These are phyloP conservation scores for Verticillium longisporum DNA, from an alignment of 2,329 filamentous ascomycete genomes.

Conservation along the genomic window DNA sequence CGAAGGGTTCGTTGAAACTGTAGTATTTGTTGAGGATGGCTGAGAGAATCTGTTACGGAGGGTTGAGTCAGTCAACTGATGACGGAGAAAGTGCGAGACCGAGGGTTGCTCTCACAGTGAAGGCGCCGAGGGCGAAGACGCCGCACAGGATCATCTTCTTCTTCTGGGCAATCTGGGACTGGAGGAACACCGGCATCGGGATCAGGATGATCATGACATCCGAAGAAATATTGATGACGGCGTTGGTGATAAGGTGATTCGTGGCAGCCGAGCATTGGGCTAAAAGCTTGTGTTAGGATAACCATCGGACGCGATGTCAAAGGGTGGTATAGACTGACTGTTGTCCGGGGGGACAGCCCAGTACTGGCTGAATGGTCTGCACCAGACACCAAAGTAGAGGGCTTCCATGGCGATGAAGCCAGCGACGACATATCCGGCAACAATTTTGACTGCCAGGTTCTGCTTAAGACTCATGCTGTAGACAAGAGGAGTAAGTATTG, in stretches of 20 bases:
- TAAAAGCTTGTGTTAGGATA: conserved; percentile 12
- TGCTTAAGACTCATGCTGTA: conserved; percentile 36
- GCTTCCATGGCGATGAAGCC: conserved; percentile 45
- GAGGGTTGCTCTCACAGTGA: conserved; percentile 30
- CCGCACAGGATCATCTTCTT: conserved; percentile 45
- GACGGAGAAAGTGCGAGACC: neutral
- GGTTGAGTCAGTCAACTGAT: neutral
- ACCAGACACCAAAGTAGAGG: conserved; percentile 44
- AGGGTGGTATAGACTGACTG: conserved; percentile 21
- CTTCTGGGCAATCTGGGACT: conserved; percentile 39
- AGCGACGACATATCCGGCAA: conserved; percentile 38
- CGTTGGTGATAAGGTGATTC: conserved; percentile 52
- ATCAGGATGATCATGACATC: conserved; percentile 53
- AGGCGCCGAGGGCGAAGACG: conserved; percentile 37
- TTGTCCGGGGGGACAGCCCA: conserved; percentile 49
- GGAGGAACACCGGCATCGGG: conserved; percentile 45
- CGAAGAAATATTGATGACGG: conserved; percentile 52
- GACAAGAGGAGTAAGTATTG: neutral
- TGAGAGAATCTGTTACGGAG: conserved; percentile 33
- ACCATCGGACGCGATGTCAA: neutral
- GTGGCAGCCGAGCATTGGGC: conserved; percentile 51
- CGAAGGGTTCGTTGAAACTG: conserved; percentile 31
- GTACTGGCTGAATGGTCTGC: conserved; percentile 47
- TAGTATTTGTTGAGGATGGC: conserved; percentile 36
- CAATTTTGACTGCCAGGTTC: conserved; percentile 38